phyloP scores from a whole-genome alignment of 2,329 filamentous ascomycete genomes.

The Fusarium globosum region DNA sequence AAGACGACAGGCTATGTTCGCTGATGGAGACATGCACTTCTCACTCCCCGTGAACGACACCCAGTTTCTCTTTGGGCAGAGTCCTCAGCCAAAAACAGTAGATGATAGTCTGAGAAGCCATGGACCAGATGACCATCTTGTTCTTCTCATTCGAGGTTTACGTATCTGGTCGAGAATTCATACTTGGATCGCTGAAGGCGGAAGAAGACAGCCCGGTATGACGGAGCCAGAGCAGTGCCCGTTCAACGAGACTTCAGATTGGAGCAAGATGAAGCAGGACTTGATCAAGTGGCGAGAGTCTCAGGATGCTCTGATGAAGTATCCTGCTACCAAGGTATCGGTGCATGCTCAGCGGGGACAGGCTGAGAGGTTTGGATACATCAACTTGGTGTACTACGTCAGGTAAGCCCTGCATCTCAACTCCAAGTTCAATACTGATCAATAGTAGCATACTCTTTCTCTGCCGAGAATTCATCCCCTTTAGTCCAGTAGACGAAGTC shows the following conservation, averaged over 20 bases:
- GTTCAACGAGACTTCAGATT: constrained; percentile 31
- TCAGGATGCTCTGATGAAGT: constrained; percentile 29
- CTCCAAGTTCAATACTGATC: rapidly evolving
- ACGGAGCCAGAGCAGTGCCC: constrained; percentile 37
- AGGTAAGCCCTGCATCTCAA: not conserved
- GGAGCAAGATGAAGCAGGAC: constrained; percentile 36
- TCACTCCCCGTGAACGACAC: constrained; percentile 29
- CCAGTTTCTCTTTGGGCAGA: constrained; percentile 33
- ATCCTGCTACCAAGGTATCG: constrained; percentile 36
- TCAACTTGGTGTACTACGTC: constrained; percentile 44
- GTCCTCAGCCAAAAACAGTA: not conserved
- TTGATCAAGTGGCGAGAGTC: constrained; percentile 35
- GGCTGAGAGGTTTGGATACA: constrained; percentile 41
- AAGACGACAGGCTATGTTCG: constrained; percentile 39
- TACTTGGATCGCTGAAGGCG: constrained; percentile 40
- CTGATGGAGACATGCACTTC: constrained; percentile 29
- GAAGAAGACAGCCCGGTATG: constrained; percentile 36
- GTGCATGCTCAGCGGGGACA: constrained; percentile 42
- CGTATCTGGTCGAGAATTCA: constrained; percentile 42
- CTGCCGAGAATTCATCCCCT: constrained; percentile 39
- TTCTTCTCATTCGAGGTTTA: constrained; percentile 32
- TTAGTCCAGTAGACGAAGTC: constrained; percentile 39
- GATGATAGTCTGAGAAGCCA: not conserved
- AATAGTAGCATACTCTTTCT: constrained; percentile 25
- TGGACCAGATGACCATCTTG: constrained; percentile 26